Evolutionary conservation across 108 stramenopile species (phyloP), one percentile per base, ranked within the genome.

Genomic region (Cyclotella cryptica): DNA sequence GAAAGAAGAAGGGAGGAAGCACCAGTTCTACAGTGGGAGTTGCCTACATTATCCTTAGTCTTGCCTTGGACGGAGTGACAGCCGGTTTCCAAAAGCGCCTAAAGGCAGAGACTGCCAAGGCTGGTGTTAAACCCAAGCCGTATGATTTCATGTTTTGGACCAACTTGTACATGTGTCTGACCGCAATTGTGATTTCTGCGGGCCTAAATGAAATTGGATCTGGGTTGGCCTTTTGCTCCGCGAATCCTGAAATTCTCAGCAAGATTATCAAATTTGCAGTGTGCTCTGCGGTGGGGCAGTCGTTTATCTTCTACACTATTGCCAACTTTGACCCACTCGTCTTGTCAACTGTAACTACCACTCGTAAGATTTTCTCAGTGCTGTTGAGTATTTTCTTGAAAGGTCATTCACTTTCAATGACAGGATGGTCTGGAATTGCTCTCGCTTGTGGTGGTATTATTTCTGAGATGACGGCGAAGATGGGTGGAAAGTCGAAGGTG

Each of bases 281-380:
- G 24, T 97, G 98, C 78, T 96, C 95, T 7, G 98, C 99, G 14
- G 86, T 97, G 35, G 99, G 99, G 7, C 99, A 99, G 84, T 95
- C 93, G 69, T 98, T 98, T 87, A 98, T 99, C 87, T 99, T 98
- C 80, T 97, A 93, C 87, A 98, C 97, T 35, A 97, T 99, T 90
- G 90, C 95, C 74, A 95, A 93, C 87, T 98, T 98, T 81, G 98
- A 98, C 78, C 96, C 99, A 21, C 87, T 98, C 41, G 86, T 97
- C 52, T 76, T 95, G 66, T 97, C 98, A 22, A 99, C 99, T 45
- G 94, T 99, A 42, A 99, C 99, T 40, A 99, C 99, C 10, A 98
- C 98, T 19, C 85, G 99, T 54, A 99, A 99, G 88, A 97, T 99
- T 74, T 98, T 99, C 81, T 92, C 95, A 9, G 96, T 99, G 24